Evolutionary conservation across 148 eudicot genomes (phyloP).

Genomic region (Rhododendron vialii): DNA sequence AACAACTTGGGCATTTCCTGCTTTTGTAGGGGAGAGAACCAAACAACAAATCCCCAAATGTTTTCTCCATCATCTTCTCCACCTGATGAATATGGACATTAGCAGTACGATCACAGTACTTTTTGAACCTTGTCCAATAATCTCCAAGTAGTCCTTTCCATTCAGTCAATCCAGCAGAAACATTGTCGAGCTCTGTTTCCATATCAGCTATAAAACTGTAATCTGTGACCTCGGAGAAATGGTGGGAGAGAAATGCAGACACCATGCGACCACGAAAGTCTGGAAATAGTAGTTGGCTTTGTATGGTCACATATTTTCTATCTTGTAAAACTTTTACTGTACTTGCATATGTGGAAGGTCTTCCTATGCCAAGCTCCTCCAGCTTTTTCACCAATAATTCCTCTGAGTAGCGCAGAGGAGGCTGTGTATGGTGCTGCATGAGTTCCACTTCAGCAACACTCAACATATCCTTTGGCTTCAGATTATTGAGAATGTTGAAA

Average conservation of each 20-base stretch:
- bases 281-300: conserved; percentile 57
- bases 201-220: conserved; percentile 95
- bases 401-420: conserved; percentile 81
- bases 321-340: conserved; percentile 81
- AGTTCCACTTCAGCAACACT: conserved; percentile 56
- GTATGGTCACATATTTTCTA: conserved; percentile 71
- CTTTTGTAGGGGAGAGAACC: conserved; percentile 61
- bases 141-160: conserved; percentile 93
- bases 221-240: conserved; percentile 88
- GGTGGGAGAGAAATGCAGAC: conserved; percentile 78
- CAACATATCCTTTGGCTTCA: conserved; percentile 54
- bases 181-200: conserved; percentile 97
- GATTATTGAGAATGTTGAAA: conserved; percentile 38
- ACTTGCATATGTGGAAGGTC: conserved; percentile 93
- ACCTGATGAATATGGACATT: conserved; percentile 81
- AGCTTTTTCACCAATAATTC: conserved; percentile 80
- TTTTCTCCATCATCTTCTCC: conserved; percentile 92
- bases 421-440: conserved; percentile 70
- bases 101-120: conserved; percentile 59
- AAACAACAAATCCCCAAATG: conserved; percentile 70
- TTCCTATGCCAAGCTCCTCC: conserved; percentile 97
- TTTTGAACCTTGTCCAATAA: conserved; percentile 89
- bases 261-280: conserved; percentile 99
- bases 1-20: conserved; percentile 87
- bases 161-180: conserved; percentile 86